Base-by-base conservation (phyloP, 2,329 filamentous ascomycete species). In the Rachicladosporium sp. region DNA sequence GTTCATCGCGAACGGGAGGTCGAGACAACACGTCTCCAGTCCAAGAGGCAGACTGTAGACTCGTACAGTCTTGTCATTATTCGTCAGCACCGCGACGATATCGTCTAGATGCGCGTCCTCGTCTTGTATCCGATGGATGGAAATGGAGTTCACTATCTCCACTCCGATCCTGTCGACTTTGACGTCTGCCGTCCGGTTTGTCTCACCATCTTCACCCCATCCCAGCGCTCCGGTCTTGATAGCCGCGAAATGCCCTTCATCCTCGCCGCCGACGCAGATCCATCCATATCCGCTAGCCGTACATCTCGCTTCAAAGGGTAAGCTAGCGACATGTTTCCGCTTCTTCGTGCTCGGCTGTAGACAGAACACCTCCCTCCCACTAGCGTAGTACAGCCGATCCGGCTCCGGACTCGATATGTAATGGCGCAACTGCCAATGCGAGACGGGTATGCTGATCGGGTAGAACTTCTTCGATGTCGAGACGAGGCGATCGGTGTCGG, bases 11-110 rank as follows among this genome's bases (percentile, higher is more conserved):
- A 89, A 82, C 4, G 83, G 80, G 47, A 93, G 80, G 3, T 74
- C 70, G 38, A 95, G 66, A 33, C 78, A 71, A 40, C 83, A 77
- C 13, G 93, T 63, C 29, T 81, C 69, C 43, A 82, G 69, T 10
- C 77, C 74, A 38, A 80, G 74, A 21, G 74, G 68, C 12, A 96
- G 67, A 36, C 80, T 82, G 55, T 93, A 85, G n/a, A 95, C 65
- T 21, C 81, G 80, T 41, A 96, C 82, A 1, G 83, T 86, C 57
- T 79, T 81, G 64, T 96, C 91, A 57, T 98, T 98, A 64, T 95
- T 95, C 34, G 83, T 77, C 52, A 95, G 65, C 34, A 84, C 72
- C 37, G 78, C 82, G n/a, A 88, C 73, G 10, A 80, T 60, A 44
- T 72, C 69, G 42, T 61, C 54, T 30, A 61, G 46, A 47, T 60